Percentiles rank a stretch among this genome's conserved stretches.
These are phyloP conservation scores for Didymella keratinophila DNA, from an alignment of 2,329 filamentous ascomycete genomes.

Conservation along the genomic window DNA sequence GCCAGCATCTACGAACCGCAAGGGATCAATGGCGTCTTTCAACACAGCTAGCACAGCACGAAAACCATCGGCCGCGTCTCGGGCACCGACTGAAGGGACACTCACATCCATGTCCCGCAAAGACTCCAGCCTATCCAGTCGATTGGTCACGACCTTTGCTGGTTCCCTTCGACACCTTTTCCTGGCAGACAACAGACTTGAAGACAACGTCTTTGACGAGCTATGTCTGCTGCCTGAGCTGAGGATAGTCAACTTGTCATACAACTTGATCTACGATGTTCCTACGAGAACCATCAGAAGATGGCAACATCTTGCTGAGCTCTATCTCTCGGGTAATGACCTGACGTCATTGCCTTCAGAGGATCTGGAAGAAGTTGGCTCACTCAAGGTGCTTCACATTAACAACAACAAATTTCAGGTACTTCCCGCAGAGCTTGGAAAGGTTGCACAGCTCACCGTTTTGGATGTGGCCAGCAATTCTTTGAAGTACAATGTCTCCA, in stretches of 20 bases:
- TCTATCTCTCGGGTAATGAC: slow-evolving; percentile 95
- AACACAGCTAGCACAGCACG: slow-evolving; percentile 61
- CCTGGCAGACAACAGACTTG: slow-evolving; percentile 90
- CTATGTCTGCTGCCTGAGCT: slow-evolving; percentile 83
- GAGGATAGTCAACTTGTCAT: slow-evolving; percentile 88
- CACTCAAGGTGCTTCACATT: slow-evolving; percentile 89
- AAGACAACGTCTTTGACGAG: slow-evolving; percentile 95
- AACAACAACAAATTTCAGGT: slow-evolving; percentile 99
- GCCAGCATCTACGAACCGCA: slow-evolving; percentile 70
- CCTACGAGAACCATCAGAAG: slow-evolving; percentile 86
- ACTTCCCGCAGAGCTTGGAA: slow-evolving; percentile 90
- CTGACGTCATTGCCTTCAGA: slow-evolving; percentile 90
- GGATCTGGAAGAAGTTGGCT: slow-evolving; percentile 88
- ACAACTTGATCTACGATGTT: slow-evolving; percentile 93
- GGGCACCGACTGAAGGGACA: slow-evolving; percentile 66
- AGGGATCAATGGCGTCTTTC: slow-evolving; percentile 84
- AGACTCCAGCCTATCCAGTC: slow-evolving; percentile 85
- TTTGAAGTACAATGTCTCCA: slow-evolving; percentile 98
- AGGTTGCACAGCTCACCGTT: slow-evolving; percentile 89
- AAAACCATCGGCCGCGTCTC: slow-evolving; percentile 83
- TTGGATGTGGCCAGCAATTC: slow-evolving; percentile 95
- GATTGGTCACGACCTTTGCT: slow-evolving; percentile 85
- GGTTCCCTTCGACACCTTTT: slow-evolving; percentile 84
- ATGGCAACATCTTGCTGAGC: slow-evolving; percentile 88
- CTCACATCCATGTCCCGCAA: slow-evolving; percentile 73